Evolutionary conservation across 164 flowering plant genomes (phyloP), one percentile per base, ranked within the genome.

Genomic region (Piper longum): DNA sequence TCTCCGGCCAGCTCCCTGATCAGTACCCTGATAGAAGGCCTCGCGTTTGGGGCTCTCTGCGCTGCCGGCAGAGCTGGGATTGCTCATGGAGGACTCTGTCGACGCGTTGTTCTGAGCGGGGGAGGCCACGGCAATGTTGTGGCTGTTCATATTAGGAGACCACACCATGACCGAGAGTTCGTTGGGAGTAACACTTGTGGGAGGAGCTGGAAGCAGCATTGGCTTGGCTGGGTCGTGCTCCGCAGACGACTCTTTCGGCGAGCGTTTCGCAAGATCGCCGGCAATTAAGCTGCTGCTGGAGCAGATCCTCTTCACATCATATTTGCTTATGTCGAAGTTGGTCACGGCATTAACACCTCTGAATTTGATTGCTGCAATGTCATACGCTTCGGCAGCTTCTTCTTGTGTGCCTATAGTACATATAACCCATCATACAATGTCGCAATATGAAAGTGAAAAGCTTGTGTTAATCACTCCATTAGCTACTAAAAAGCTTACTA

Each of bases 401-500:
- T 61, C 70, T 19, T 67, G 59, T 16, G 70, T 67, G 54, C 60
- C 70, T 67, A 41, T 1, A 6, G 26, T 19, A 16, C 39, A 57
- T 17, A 2, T 3, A 16, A 4, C 4, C 4, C 3, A 57, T 57
- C 17, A 19, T 4, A 1, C 17, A 57, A 2, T 4, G 40, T 1
- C 17, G 5, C 17, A 3, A 5, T 4, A 16, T 6, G 17, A 19
- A 56, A 56, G 17, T 14, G 3, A 19, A 3, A 56, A 56, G 3
- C 9, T n/a, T 7, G 7, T 19, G 58, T 44, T 44, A 44, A 44
- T 6, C 11, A 6, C 11, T 44, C 48, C 48, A 44, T 44, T 5
- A 44, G 36, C 36, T 26, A 26, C 36, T 26, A 39, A 52, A 42
- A 52, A 6, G 54, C 86, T 83, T 74, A 89, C 97, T 89, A 72